phyloP scores from a whole-genome alignment of 345 rosid species.

The Cardiospermum halicacabum region DNA sequence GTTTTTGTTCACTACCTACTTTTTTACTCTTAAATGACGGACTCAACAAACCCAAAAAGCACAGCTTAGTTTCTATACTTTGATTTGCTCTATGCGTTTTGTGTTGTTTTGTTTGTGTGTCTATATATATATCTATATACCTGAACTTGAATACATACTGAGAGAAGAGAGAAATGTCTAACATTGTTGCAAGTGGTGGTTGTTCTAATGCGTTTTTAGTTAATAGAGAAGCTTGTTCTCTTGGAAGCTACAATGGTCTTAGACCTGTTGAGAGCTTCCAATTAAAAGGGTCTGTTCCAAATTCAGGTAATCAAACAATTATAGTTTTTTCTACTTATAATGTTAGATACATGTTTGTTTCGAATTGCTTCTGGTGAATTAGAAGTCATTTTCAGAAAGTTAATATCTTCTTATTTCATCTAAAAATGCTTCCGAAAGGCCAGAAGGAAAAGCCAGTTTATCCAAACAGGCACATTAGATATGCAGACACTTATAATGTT shows the following conservation, averaged over 20 bases:
- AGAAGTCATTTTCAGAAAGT: no score
- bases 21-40: constrained; percentile 14
- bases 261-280: constrained; percentile 27
- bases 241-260: constrained; percentile 39
- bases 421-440: no score
- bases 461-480: no score
- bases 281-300: constrained; percentile 18
- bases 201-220: constrained; percentile 27
- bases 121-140: no score
- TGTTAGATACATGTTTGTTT: neutral
- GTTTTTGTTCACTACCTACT: constrained; percentile 5
- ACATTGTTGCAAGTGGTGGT: constrained; percentile 26
- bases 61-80: neutral
- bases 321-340: neutral
- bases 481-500: constrained; percentile 1
- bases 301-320: constrained; percentile 23
- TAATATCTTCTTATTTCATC: no score
- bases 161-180: constrained; percentile 31
- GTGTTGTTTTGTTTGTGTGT: neutral
- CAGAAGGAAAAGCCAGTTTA: no score
- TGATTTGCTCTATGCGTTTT: neutral
- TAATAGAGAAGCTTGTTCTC: constrained; percentile 26
- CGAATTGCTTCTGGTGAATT: neutral
- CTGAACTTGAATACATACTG: neutral
- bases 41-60: constrained; percentile 21